A percentile compares a stretch with the other conserved stretches of the same genome.
Evolutionary conservation across 2,329 filamentous ascomycete genomes (phyloP).

Genomic region (Tolypocladium cylindrosporum): DNA sequence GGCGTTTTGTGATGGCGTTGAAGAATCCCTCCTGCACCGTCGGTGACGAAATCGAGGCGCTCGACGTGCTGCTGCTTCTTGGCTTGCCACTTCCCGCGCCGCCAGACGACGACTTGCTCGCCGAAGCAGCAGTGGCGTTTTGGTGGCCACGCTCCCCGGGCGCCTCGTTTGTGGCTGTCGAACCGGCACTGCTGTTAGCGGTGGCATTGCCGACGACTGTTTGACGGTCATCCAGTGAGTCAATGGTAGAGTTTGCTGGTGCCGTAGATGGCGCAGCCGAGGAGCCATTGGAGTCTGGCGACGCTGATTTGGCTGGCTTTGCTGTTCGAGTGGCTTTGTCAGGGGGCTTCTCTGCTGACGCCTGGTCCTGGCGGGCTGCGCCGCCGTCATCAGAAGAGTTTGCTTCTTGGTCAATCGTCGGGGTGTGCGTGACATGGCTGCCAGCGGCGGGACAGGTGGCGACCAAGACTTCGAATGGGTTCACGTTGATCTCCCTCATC

Average conservation of each 20-base stretch:
- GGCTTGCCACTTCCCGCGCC: conserved; percentile 13
- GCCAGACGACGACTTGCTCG: conserved; percentile 3
- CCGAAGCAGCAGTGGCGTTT: conserved; percentile 1
- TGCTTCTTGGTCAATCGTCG: neutral
- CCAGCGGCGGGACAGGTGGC: neutral
- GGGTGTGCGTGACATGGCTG: neutral
- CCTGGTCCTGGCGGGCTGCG: neutral
- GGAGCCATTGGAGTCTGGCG: neutral
- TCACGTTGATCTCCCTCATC: neutral
- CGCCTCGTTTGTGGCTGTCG: neutral
- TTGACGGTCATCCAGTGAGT: neutral
- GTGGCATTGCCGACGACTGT: neutral
- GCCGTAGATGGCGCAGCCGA: neutral
- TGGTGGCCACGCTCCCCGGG: conserved; percentile 1
- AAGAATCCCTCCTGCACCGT: conserved; percentile 97
- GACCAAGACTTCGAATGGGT: neutral
- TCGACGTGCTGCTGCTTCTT: conserved; percentile 16
- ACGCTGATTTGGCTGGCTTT: neutral
- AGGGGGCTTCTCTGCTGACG: neutral
- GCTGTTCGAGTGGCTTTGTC: neutral
- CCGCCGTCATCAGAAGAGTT: neutral
- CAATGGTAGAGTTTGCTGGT: neutral
- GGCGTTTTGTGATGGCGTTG: conserved; percentile 87
- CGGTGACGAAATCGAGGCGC: conserved; percentile 39
- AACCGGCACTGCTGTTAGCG: neutral